A percentile compares a stretch with the other conserved stretches of the same genome.
Conservation (phyloP, 306 rosid genomes). For the Dicorynia guianensis region DNA sequence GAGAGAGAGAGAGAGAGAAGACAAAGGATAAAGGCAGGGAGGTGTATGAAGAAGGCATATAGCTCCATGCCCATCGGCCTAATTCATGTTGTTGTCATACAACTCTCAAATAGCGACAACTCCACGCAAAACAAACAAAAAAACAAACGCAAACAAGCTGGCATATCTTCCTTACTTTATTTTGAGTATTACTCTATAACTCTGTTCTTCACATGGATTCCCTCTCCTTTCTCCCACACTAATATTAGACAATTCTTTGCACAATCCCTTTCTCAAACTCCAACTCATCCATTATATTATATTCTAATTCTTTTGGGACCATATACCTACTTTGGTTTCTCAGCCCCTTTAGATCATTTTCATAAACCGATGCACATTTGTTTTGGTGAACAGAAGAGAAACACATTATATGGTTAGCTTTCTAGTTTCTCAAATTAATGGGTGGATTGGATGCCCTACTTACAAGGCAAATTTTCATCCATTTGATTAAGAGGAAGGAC, state of each 20-base stretch:
- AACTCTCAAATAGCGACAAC: conserved; percentile 48
- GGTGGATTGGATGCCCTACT: conserved; percentile 36
- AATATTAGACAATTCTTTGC: conserved; percentile 45
- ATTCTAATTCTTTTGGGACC: conserved; percentile 45
- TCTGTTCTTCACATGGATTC: conserved; percentile 70
- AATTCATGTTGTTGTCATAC: conserved; percentile 34
- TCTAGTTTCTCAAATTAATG: neutral
- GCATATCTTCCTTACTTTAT: conserved; percentile 58
- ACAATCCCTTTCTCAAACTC: conserved; percentile 53
- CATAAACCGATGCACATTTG: conserved; percentile 38
- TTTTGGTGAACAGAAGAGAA: conserved; percentile 28
- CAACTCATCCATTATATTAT: conserved; percentile 45
- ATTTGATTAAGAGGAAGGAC: conserved; percentile 33
- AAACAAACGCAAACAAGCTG: conserved; percentile 58
- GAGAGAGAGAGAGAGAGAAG: neutral
- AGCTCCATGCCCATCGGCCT: neutral
- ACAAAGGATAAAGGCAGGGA: too few relatives aligned
- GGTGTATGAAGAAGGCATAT: neutral
- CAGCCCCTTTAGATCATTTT: conserved; percentile 27
- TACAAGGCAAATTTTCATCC: conserved; percentile 41
- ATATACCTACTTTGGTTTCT: conserved; percentile 44
- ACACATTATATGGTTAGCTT: neutral
- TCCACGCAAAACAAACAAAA: conserved; percentile 45
- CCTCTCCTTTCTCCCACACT: conserved; percentile 41
- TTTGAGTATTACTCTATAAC: conserved; percentile 30